Conservation (phyloP, 225 moss, liverwort and hornwort genomes). For the Asterella californica region DNA sequence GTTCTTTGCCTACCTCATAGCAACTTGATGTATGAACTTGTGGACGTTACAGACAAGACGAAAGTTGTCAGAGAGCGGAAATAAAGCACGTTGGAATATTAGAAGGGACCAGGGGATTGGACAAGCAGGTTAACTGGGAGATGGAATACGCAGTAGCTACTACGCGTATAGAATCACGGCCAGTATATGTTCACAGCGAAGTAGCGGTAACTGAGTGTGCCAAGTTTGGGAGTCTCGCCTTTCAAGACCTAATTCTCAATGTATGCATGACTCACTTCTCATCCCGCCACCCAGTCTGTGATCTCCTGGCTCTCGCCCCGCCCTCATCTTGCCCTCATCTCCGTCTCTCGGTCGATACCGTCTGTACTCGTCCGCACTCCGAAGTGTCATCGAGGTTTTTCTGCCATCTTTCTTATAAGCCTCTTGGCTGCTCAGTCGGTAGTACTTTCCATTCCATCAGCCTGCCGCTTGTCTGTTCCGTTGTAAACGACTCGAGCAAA, state of each 20-base stretch:
- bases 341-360: not conserved
- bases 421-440: not conserved
- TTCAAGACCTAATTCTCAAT: conserved; percentile 15
- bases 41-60: too few species aligned
- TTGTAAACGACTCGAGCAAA: not conserved
- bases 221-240: not conserved
- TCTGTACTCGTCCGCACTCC: too few species aligned
- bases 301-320: conserved; percentile 5
- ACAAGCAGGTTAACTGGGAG: not conserved
- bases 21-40: too few species aligned
- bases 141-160: not conserved
- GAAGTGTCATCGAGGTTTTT: not conserved
- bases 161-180: not conserved
- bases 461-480: not conserved
- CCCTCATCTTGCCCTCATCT: conserved; percentile 3
- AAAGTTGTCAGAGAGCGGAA: too few species aligned
- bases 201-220: conserved; percentile 15
- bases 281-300: conserved; percentile 2
- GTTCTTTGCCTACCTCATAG: too few species aligned
- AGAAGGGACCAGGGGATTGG: not conserved
- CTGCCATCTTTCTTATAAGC: too few species aligned
- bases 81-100: too few species aligned
- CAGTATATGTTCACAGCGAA: not conserved
- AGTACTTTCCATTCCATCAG: not conserved
- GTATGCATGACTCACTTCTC: not conserved